phyloP scores from a whole-genome alignment of 1,139 yeast species.

The Debaryomyces sp. region DNA sequence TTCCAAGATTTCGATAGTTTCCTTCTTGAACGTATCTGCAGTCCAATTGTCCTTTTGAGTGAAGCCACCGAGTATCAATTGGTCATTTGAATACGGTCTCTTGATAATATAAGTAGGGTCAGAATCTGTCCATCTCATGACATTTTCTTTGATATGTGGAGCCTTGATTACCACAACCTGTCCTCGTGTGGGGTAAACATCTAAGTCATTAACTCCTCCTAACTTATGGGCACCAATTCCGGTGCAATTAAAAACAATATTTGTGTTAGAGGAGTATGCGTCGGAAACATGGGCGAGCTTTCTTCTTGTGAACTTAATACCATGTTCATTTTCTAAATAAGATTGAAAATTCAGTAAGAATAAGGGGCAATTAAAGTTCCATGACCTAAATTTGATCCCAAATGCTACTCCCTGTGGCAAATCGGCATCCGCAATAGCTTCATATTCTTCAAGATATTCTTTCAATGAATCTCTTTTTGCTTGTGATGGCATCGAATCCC shows the following conservation, averaged over 20 bases:
- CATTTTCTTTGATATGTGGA: constrained; percentile 54
- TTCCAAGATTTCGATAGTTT: constrained; percentile 58
- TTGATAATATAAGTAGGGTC: constrained; percentile 70
- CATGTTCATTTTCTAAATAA: constrained; percentile 13
- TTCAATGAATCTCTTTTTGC: constrained; percentile 47
- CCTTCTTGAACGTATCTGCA: constrained; percentile 53
- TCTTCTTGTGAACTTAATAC: constrained; percentile 1
- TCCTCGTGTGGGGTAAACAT: constrained; percentile 66
- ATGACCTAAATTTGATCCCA: constrained; percentile 21
- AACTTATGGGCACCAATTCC: constrained; percentile 64
- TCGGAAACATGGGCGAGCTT: constrained; percentile 34
- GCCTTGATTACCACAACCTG: constrained; percentile 67
- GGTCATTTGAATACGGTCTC: constrained; percentile 62
- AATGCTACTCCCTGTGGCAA: constrained; percentile 52
- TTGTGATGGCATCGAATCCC: constrained; percentile 50
- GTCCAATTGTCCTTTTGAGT: constrained; percentile 61
- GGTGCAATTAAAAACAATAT: constrained; percentile 65
- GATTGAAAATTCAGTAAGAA: constrained; percentile 17
- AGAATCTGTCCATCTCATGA: constrained; percentile 53
- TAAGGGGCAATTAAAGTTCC: constrained; percentile 28
- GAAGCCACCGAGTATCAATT: constrained; percentile 70
- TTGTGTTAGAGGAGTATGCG: constrained; percentile 38
- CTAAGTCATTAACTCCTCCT: constrained; percentile 57
- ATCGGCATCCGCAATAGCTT: constrained; percentile 29
- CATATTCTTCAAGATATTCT: constrained; percentile 48